Evolutionary conservation across 192 early-diverging fungal genomes (phyloP).

Genomic region (Allomyces macrogynus): DNA sequence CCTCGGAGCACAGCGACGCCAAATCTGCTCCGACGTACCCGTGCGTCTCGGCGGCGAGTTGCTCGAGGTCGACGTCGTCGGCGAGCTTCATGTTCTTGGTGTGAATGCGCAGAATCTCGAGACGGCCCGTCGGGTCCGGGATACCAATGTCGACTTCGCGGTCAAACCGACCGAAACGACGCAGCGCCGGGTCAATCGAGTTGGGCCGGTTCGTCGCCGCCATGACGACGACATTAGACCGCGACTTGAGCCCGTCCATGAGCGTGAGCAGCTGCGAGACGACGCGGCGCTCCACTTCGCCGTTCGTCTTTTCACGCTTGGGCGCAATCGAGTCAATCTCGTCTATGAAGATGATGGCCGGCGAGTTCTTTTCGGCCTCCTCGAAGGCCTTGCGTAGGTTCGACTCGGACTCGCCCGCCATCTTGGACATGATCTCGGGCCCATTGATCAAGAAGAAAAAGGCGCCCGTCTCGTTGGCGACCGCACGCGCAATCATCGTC

Average conservation of each 20-base stretch:
- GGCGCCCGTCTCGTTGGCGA: slow-evolving; percentile 97
- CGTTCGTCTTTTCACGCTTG: slow-evolving; percentile 97
- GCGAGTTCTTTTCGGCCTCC: slow-evolving; percentile 94
- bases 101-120: slow-evolving; percentile 98
- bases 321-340: slow-evolving; percentile 98
- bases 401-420: slow-evolving; percentile 96
- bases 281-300: slow-evolving; percentile 96
- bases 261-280: slow-evolving; percentile 95
- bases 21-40: slow-evolving; percentile 95
- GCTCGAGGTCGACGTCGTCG: slow-evolving; percentile 92
- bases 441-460: slow-evolving; percentile 99
- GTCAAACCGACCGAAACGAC: slow-evolving; percentile 97
- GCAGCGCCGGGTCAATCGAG: slow-evolving; percentile 91
- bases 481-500: slow-evolving; percentile 93
- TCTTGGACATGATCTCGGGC: slow-evolving; percentile 99
- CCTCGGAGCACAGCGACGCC: slow-evolving; percentile 93
- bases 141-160: slow-evolving; percentile 99
- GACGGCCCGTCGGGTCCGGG: slow-evolving; percentile 89
- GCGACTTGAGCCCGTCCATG: slow-evolving; percentile 94
- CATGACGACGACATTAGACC: slow-evolving; percentile 96
- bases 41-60: slow-evolving; percentile 92
- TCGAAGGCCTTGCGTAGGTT: slow-evolving; percentile 97
- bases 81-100: slow-evolving; percentile 99
- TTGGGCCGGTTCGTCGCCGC: slow-evolving; percentile 98
- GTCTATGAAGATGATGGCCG: slow-evolving; percentile 96